Conservation (phyloP, 192 early-diverging fungal genomes). For the Umbelopsis isabellina region DNA sequence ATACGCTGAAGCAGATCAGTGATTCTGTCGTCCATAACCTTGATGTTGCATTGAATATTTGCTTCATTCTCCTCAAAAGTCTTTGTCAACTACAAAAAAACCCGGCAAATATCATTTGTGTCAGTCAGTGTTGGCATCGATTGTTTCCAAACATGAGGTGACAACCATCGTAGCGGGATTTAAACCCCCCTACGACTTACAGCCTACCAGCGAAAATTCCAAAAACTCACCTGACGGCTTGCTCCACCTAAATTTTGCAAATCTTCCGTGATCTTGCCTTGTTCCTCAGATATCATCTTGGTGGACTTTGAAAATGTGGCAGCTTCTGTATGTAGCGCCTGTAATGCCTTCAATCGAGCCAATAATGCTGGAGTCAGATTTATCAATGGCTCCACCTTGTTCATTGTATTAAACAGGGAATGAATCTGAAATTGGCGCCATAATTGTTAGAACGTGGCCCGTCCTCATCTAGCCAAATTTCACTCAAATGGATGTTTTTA, state of each 20-base stretch:
- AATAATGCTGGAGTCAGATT: conserved; percentile 80
- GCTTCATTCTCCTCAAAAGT: conserved; percentile 63
- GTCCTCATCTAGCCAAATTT: background rate
- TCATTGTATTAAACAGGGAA: conserved; percentile 68
- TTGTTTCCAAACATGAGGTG: background rate
- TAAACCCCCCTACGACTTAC: background rate
- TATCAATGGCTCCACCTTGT: conserved; percentile 79
- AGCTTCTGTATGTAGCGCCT: conserved; percentile 81
- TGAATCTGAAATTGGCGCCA: conserved; percentile 50
- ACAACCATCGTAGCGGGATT: background rate
- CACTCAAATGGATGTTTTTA: too few species aligned
- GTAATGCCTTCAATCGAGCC: conserved; percentile 75
- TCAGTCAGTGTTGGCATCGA: background rate
- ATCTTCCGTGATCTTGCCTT: conserved; percentile 68
- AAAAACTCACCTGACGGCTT: conserved; percentile 45
- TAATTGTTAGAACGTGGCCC: background rate
- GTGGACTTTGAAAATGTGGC: conserved; percentile 76
- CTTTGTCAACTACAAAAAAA: conserved; percentile 46
- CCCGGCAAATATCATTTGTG: background rate
- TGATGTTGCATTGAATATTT: conserved; percentile 66
- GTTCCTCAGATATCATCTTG: conserved; percentile 71
- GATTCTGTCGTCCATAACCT: conserved; percentile 66
- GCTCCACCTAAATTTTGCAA: conserved; percentile 65
- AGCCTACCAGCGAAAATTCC: too few species aligned
- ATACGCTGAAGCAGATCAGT: conserved; percentile 65